A percentile compares a stretch with the other conserved stretches of the same genome.
Evolutionary conservation across 306 rosid species (phyloP).

Genomic region (Gynostemma pentaphyllum): DNA sequence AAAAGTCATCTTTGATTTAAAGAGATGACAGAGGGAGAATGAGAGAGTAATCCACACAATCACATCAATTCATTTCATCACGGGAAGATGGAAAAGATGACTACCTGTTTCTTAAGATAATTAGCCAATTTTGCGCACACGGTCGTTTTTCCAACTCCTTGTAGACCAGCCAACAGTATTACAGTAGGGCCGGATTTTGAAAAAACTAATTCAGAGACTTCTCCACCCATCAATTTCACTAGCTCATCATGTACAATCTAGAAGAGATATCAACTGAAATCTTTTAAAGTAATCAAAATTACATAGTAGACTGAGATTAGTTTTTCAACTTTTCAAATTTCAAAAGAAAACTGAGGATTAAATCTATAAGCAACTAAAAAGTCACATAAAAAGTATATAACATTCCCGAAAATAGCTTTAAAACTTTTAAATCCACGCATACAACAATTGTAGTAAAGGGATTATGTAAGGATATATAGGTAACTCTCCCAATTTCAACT

Average conservation of each 20-base stretch:
- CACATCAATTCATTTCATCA: not conserved
- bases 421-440: not conserved
- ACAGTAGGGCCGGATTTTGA: constrained; percentile 75
- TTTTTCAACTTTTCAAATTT: not conserved
- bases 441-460: not conserved
- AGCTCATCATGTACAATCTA: constrained; percentile 94
- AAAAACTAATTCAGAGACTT: constrained; percentile 73
- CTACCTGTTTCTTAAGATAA: constrained; percentile 89
- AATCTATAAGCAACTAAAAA: not conserved
- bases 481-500: not conserved
- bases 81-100: not conserved
- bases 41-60: not conserved
- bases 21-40: not conserved
- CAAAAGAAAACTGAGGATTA: not conserved
- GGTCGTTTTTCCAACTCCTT: constrained; percentile 98
- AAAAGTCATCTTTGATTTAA: not conserved
- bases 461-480: not conserved
- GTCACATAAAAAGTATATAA: not conserved
- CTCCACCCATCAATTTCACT: constrained; percentile 95
- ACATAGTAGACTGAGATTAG: not conserved
- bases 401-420: not conserved
- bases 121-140: constrained; percentile 87
- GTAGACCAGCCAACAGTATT: constrained; percentile 90
- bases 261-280: constrained; percentile 17
- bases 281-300: not conserved